phyloP scores from a whole-genome alignment of 257 asterid species.

The Jasminum sambac region DNA sequence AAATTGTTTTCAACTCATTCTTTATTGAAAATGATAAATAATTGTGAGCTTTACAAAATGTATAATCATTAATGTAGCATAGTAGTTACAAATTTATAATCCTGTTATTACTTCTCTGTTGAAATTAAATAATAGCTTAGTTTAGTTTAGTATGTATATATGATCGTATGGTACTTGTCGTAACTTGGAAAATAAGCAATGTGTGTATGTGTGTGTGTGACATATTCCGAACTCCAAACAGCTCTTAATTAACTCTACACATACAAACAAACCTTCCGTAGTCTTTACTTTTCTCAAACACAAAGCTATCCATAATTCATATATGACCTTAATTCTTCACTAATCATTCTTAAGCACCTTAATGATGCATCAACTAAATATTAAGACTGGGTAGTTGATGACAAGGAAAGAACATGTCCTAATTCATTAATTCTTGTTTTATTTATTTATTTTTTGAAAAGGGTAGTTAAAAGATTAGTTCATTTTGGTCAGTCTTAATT shows the following conservation, averaged over 20 bases:
- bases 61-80: no score
- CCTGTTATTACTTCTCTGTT: neutral
- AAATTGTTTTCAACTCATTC: no score
- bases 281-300: conserved; percentile 59
- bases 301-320: conserved; percentile 47
- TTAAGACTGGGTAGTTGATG: conserved; percentile 38
- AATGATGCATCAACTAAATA: conserved; percentile 36
- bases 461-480: no score
- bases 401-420: conserved; percentile 26
- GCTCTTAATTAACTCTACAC: neutral
- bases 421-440: neutral
- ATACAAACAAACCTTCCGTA: conserved; percentile 33
- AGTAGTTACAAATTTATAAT: no score
- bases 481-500: no score
- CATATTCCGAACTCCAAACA: neutral
- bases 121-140: neutral
- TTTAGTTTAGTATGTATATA: neutral
- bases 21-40: no score
- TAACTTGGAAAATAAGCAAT: conserved; percentile 50
- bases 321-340: conserved; percentile 20
- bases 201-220: neutral
- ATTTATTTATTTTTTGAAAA: no score
- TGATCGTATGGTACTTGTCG: conserved; percentile 33
- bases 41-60: no score
- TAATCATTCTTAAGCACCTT: conserved; percentile 43